These are phyloP conservation scores for Musa beccarii DNA, from an alignment of 176 grass and related monocot species.

Conservation along the genomic window DNA sequence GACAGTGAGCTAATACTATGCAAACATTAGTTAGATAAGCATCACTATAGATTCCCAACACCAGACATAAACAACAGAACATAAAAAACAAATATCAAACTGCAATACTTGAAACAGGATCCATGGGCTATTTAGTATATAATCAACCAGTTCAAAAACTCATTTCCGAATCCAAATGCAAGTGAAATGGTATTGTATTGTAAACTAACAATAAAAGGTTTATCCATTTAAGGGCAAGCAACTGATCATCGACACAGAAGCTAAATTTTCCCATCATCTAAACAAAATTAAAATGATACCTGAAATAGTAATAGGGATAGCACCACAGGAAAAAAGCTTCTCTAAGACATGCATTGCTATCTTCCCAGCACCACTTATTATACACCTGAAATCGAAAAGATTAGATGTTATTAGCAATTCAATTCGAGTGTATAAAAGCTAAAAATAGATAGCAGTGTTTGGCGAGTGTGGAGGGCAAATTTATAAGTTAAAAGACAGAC, in stretches of 20 bases:
- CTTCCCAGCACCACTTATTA: slow-evolving; percentile 89
- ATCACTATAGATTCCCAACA: too few relatives aligned
- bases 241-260: background rate
- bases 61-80: too few relatives aligned
- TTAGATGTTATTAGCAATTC: slow-evolving; percentile 19
- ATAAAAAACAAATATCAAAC: background rate
- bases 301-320: slow-evolving; percentile 89
- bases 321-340: slow-evolving; percentile 90
- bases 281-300: slow-evolving; percentile 32
- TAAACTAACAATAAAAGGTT: too few relatives aligned
- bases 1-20: background rate
- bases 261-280: background rate
- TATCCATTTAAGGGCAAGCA: background rate
- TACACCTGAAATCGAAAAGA: slow-evolving; percentile 56
- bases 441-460: too few relatives aligned
- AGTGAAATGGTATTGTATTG: background rate
- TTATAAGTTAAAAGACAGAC: too few relatives aligned
- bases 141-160: background rate
- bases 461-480: too few relatives aligned
- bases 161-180: background rate
- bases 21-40: background rate
- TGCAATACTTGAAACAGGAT: background rate
- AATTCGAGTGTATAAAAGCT: background rate
- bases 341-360: slow-evolving; percentile 99
- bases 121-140: background rate